Conservation (phyloP, 495 filamentous ascomycete genomes). For the Xanthoparmelia taractica region DNA sequence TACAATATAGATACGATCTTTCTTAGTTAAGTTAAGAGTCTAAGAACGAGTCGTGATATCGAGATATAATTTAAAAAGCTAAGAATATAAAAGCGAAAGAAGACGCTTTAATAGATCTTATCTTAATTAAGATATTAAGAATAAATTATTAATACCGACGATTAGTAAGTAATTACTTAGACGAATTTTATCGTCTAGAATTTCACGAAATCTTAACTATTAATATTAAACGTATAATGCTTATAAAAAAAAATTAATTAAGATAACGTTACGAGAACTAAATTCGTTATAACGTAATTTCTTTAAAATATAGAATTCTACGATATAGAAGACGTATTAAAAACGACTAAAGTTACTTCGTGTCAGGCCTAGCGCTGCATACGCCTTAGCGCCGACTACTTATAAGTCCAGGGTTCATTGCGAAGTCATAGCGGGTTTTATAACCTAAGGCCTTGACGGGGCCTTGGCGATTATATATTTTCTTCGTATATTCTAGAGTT, state of each 20-base stretch:
- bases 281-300: not conserved
- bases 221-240: not conserved
- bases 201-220: not conserved
- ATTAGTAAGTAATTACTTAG: not conserved
- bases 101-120: slow-evolving; percentile 9
- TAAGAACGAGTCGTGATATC: not conserved
- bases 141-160: slow-evolving; percentile 7
- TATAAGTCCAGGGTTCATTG: too few species aligned
- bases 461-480: too few species aligned
- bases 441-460: too few species aligned
- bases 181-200: not conserved
- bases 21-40: not conserved
- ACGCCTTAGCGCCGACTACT: too few species aligned
- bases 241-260: not conserved
- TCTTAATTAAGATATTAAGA: slow-evolving; percentile 10
- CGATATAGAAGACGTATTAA: not conserved
- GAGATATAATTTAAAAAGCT: not conserved
- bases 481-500: too few species aligned
- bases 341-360: not conserved
- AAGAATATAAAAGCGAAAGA: not conserved
- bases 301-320: not conserved
- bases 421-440: too few species aligned
- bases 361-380: too few species aligned
- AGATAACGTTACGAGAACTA: not conserved
- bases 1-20: slow-evolving; percentile 16